phyloP scores from a whole-genome alignment of 2,329 filamentous ascomycete species.

The Aureobasidium melanogenum region DNA sequence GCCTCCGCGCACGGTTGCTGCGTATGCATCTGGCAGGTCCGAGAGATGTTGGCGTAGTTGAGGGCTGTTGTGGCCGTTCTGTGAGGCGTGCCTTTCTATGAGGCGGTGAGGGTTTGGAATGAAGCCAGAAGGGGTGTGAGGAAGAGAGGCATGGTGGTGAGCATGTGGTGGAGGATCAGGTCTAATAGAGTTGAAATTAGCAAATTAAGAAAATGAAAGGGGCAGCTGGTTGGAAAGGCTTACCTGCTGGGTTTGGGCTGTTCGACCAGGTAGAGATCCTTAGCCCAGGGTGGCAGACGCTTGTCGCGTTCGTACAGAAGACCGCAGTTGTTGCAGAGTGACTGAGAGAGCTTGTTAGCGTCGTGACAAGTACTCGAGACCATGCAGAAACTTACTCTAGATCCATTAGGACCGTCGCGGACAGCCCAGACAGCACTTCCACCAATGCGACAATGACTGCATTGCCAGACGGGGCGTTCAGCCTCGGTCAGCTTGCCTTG shows the following conservation, averaged over 20 bases:
- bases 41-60: conserved; percentile 10
- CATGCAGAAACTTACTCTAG: conserved; percentile 54
- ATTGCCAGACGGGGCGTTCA: conserved; percentile 79
- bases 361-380: conserved; percentile 15
- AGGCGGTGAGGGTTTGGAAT: conserved; percentile 12
- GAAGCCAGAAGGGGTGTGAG: conserved; percentile 10
- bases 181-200: neutral
- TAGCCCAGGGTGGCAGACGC: conserved; percentile 68
- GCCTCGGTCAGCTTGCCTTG: conserved; percentile 56
- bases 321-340: conserved; percentile 88
- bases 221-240: neutral
- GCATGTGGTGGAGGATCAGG: conserved; percentile 6
- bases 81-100: neutral
- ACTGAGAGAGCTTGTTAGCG: conserved; percentile 39
- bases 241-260: conserved; percentile 20
- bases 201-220: neutral
- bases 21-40: conserved; percentile 14
- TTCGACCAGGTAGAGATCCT: conserved; percentile 53
- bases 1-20: conserved; percentile 15
- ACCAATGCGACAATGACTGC: conserved; percentile 78
- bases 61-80: neutral
- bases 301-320: conserved; percentile 81
- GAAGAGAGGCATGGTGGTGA: neutral
- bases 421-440: conserved; percentile 92
- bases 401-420: conserved; percentile 76